phyloP scores from a whole-genome alignment of 179 eudicot genomes.

The Beta lomatogona region DNA sequence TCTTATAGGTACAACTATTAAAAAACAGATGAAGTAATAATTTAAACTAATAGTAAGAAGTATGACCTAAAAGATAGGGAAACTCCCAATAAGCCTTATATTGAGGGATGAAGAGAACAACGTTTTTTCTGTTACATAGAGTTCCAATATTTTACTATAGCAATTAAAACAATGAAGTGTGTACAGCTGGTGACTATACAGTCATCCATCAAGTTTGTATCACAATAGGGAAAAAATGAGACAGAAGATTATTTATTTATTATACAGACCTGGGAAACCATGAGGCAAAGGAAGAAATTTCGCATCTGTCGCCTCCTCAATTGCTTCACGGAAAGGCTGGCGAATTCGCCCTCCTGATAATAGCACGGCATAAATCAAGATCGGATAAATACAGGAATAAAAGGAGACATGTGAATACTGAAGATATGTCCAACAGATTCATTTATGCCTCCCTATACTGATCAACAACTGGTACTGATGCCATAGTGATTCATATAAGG shows the following conservation, averaged over 20 bases:
- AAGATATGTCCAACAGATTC: neutral
- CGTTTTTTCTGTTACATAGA: neutral
- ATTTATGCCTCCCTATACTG: neutral
- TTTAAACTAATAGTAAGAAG: neutral
- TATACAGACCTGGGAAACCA: constrained; percentile 88
- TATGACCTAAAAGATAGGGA: neutral
- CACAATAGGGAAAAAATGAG: neutral
- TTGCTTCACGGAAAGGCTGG: constrained; percentile 69
- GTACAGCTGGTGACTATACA: neutral
- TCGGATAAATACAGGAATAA: constrained; percentile 1
- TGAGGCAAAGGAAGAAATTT: constrained; percentile 79
- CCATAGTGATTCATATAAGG: neutral
- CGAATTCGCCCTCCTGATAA: constrained; percentile 85
- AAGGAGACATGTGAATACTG: neutral
- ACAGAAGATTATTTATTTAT: neutral
- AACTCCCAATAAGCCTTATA: neutral
- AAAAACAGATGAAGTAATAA: neutral
- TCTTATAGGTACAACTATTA: too few species aligned
- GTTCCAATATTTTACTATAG: neutral
- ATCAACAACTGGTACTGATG: neutral
- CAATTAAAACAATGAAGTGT: neutral
- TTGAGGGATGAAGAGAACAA: neutral
- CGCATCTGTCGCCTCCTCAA: constrained; percentile 91
- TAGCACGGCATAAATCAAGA: constrained; percentile 17
- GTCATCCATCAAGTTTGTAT: constrained; percentile 1